Evolutionary conservation across 768 basidiomycete genomes (phyloP).

Genomic region (Termitomyces eurrhizus): DNA sequence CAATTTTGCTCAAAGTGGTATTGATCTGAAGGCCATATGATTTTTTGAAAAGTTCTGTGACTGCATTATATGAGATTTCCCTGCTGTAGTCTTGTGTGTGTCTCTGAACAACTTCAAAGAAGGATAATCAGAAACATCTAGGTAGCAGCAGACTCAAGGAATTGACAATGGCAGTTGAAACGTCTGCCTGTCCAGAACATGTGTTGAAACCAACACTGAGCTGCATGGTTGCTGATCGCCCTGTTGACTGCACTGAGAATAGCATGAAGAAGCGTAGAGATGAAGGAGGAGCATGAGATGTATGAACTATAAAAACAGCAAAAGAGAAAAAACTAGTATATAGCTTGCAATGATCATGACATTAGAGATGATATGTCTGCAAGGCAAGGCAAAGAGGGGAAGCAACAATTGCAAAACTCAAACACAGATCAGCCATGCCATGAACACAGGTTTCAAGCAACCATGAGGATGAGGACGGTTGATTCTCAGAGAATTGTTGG

Average conservation of each 20-base stretch:
- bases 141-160: no score
- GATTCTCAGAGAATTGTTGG: slow-evolving; percentile 43
- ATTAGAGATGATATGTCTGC: slow-evolving; percentile 7
- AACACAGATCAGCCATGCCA: slow-evolving; percentile 32
- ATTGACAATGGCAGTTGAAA: no score
- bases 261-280: slow-evolving; percentile 1
- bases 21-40: no score
- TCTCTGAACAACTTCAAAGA: no score
- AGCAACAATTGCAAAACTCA: slow-evolving; percentile 14
- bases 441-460: slow-evolving; percentile 40
- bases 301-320: not conserved
- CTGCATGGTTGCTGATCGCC: no score
- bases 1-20: no score
- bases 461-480: slow-evolving; percentile 48
- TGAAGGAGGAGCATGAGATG: not conserved
- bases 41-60: no score
- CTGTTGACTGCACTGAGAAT: no score
- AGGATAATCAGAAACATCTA: no score
- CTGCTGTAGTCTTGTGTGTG: fast-evolving
- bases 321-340: slow-evolving; percentile 5
- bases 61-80: no score
- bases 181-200: no score
- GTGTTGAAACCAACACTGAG: no score
- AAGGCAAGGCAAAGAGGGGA: not conserved
- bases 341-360: slow-evolving; percentile 11